Base-by-base conservation (phyloP, 2,329 filamentous ascomycete genomes). In the Hirsutella minnesotensis region DNA sequence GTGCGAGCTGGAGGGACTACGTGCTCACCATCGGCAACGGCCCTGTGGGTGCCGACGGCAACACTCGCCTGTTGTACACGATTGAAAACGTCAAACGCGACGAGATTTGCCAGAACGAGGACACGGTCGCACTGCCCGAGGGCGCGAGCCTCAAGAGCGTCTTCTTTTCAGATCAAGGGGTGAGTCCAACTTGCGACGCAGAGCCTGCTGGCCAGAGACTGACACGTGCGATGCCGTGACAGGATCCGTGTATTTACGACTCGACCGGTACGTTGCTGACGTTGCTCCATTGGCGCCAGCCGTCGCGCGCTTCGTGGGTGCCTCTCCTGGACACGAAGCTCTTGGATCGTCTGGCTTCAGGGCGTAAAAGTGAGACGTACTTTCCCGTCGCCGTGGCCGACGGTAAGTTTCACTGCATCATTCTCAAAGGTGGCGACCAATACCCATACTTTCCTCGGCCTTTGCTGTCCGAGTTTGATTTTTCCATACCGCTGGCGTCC, bases 171-270 rank as follows among this genome's bases (percentile, higher is more conserved):
- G 86, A 94, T 55, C 77, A 75, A 46, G 92, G 92, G n/a, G 83
- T 87, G 70, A 64, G 80, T 40, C 4, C 12, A 15, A n/a, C 15
- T 12, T 12, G 3, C 9, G 13, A 19, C 13, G 15, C 5, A 9
- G 15, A 16, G 13, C 12, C 13, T 16, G 22, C 5, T 9, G 2
- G 18, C 13, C 12, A 13, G 15, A 2, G 12, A 22, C 29, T 38
- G 35, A 40, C 24, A 21, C 47, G 16, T 51, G 40, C 38, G 18
- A 30, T 37, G 35, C 19, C 12, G 21, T 21, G 3, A 20, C 48
- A 87, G 82, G 89, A 98, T 54, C 92, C 92, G 7, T 95, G 87
- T 60, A 89, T 96, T 45, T 98, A 96, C 62, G 92, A 96, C 61
- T 87, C 86, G 5, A 86, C 86, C 2, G 92, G 94, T 34, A 87